Percentiles rank a stretch among this genome's conserved stretches.
Conservation (phyloP, 139 green algal species). For the Dunaliella primolecta region DNA sequence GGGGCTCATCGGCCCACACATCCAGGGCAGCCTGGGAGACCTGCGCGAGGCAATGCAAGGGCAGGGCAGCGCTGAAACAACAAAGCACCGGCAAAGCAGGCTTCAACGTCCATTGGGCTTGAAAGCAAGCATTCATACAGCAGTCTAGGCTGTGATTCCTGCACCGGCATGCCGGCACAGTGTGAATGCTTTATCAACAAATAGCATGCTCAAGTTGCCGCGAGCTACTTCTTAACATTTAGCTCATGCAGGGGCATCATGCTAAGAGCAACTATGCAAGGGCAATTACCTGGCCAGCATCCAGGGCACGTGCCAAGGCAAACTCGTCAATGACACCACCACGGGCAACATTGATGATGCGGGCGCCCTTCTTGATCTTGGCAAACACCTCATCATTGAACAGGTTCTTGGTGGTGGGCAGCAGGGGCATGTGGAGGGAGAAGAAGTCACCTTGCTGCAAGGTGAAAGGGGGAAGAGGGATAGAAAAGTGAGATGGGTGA, state of each 20-base stretch:
- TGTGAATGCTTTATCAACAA: no score
- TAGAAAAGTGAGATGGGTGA: no score
- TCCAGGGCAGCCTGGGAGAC: constrained; percentile 81
- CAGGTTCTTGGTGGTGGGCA: constrained; percentile 66
- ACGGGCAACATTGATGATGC: constrained; percentile 93
- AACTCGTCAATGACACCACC: constrained; percentile 92
- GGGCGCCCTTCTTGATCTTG: constrained; percentile 81
- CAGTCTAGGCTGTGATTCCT: no score
- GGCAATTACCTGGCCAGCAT: constrained; percentile 47
- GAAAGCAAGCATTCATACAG: no score
- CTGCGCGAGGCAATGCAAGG: no score
- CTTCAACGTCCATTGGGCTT: no score
- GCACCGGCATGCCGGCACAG: no score
- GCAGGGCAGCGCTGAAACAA: no score
- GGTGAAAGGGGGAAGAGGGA: neutral
- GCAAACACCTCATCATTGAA: constrained; percentile 85
- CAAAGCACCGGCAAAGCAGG: no score
- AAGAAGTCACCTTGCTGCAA: constrained; percentile 57
- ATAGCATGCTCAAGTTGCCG: no score
- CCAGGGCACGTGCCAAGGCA: constrained; percentile 77
- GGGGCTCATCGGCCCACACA: constrained; percentile 88
- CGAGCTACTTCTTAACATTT: no score
- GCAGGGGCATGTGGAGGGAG: constrained; percentile 78
- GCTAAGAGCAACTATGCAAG: no score
- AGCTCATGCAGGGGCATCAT: neutral